Evolutionary conservation across 2,329 filamentous ascomycete species (phyloP).

Genomic region (Tolypocladium capitatum): DNA sequence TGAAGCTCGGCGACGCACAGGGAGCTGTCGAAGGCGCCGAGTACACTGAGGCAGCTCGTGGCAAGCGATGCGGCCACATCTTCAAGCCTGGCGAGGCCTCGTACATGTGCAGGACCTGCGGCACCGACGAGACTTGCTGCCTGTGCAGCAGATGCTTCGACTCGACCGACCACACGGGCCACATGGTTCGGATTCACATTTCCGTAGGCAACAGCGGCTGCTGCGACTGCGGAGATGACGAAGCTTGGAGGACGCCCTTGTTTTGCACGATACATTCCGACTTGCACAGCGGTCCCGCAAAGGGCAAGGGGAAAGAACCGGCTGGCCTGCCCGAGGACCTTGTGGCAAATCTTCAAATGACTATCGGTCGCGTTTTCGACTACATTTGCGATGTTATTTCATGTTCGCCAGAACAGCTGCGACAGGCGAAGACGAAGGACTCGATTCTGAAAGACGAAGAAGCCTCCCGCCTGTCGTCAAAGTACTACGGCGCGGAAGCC

Average conservation of each 20-base stretch:
- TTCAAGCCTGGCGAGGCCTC: slow-evolving; percentile 90
- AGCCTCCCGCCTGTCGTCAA: slow-evolving; percentile 58
- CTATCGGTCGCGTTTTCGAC: slow-evolving; percentile 73
- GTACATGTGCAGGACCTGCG: slow-evolving; percentile 89
- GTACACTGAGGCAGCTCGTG: slow-evolving; percentile 81
- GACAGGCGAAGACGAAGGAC: slow-evolving; percentile 69
- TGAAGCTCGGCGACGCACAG: slow-evolving; percentile 78
- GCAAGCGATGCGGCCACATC: slow-evolving; percentile 93
- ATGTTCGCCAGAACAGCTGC: slow-evolving; percentile 89
- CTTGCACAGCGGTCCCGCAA: slow-evolving; percentile 30
- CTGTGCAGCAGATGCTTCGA: slow-evolving; percentile 92
- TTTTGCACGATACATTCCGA: slow-evolving; percentile 89
- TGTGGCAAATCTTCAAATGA: slow-evolving; percentile 66
- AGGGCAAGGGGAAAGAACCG: slow-evolving; percentile 48
- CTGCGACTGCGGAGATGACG: slow-evolving; percentile 91
- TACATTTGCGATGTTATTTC: slow-evolving; percentile 97
- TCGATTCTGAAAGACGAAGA: slow-evolving; percentile 72
- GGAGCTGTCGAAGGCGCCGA: slow-evolving; percentile 89
- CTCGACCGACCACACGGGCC: slow-evolving; percentile 83
- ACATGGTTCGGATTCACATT: slow-evolving; percentile 79
- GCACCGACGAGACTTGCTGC: slow-evolving; percentile 87
- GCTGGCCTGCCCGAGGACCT: slow-evolving; percentile 60
- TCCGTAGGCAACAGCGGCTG: slow-evolving; percentile 88
- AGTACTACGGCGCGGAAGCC: slow-evolving; percentile 51
- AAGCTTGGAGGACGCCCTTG: slow-evolving; percentile 81